These are phyloP conservation scores for Delonix regia DNA, from an alignment of 306 rosid species.

Conservation along the genomic window DNA sequence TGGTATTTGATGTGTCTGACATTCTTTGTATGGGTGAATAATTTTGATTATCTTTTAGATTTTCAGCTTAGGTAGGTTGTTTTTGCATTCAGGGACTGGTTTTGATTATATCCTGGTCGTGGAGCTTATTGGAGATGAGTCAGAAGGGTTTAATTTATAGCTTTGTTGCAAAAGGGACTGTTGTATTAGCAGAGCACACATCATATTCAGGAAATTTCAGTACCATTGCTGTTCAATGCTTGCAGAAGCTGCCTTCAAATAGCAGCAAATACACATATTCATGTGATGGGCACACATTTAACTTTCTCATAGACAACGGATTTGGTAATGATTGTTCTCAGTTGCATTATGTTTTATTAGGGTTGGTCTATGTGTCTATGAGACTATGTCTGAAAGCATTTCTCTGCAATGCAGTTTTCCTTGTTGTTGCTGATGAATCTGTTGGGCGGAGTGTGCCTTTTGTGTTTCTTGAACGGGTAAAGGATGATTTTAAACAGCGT, in stretches of 20 bases:
- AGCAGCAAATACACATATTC: constrained; percentile 95
- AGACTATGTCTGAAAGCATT: constrained; percentile 24
- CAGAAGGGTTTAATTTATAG: constrained; percentile 90
- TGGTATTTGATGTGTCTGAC: not conserved
- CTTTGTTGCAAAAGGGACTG: constrained; percentile 92
- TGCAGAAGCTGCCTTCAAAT: constrained; percentile 86
- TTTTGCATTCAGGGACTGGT: constrained; percentile 39
- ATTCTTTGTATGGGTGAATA: not conserved
- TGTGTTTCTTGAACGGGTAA: constrained; percentile 91
- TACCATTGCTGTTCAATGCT: constrained; percentile 96
- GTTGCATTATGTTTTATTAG: constrained; percentile 1
- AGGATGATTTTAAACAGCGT: constrained; percentile 80
- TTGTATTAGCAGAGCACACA: constrained; percentile 94
- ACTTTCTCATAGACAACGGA: constrained; percentile 84
- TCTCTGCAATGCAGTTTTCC: constrained; percentile 67
- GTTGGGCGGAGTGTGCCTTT: constrained; percentile 87
- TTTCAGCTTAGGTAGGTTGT: constrained; percentile 28
- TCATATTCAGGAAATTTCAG: constrained; percentile 90
- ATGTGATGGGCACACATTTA: constrained; percentile 92
- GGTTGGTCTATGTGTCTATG: not conserved
- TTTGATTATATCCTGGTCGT: constrained; percentile 14
- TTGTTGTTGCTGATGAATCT: constrained; percentile 93
- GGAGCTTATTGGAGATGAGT: constrained; percentile 67
- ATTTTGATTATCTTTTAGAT: constrained; percentile 20
- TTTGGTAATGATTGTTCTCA: constrained; percentile 61